A percentile compares a stretch with the other conserved stretches of the same genome.
phyloP scores from a whole-genome alignment of 2,329 filamentous ascomycete genomes.

The Macroventuria anomochaeta region DNA sequence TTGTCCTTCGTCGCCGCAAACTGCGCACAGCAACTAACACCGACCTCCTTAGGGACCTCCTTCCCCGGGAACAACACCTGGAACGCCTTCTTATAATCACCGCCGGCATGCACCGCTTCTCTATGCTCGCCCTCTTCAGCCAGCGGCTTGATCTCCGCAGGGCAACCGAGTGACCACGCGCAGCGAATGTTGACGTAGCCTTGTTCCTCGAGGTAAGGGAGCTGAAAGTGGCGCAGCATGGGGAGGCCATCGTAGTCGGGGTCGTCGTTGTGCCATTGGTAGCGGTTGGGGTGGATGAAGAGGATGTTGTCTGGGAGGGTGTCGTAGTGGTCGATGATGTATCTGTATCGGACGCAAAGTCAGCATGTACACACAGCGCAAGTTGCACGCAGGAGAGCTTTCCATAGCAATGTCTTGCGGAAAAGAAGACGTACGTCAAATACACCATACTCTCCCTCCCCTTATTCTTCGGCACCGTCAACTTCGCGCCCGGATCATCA shows the following conservation, averaged over 20 bases:
- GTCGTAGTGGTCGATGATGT: constrained; percentile 52
- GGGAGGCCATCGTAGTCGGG: constrained; percentile 59
- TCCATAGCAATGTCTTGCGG: too few species aligned
- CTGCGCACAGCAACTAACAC: constrained; percentile 62
- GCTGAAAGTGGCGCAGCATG: constrained; percentile 57
- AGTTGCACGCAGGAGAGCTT: too few species aligned
- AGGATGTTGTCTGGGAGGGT: constrained; percentile 50
- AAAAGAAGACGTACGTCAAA: constrained; percentile 49
- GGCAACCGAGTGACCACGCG: constrained; percentile 60
- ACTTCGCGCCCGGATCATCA: constrained; percentile 46
- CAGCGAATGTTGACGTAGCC: constrained; percentile 64
- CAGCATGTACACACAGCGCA: background rate
- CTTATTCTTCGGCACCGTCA: constrained; percentile 56
- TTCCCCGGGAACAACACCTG: constrained; percentile 55
- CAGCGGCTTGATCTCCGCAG: constrained; percentile 57
- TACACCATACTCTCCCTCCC: constrained; percentile 59
- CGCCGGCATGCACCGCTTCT: constrained; percentile 55
- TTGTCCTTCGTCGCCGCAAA: constrained; percentile 60
- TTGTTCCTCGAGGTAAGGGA: constrained; percentile 56
- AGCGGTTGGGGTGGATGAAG: constrained; percentile 52
- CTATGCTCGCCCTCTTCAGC: constrained; percentile 51
- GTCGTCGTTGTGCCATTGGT: constrained; percentile 60
- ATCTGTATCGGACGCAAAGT: too few species aligned
- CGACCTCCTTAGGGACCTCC: constrained; percentile 54
- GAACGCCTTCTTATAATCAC: constrained; percentile 58